Evolutionary conservation across 2,329 filamentous ascomycete species (phyloP), one percentile per base, ranked within the genome.

Genomic region (Sporothrix schenckii): DNA sequence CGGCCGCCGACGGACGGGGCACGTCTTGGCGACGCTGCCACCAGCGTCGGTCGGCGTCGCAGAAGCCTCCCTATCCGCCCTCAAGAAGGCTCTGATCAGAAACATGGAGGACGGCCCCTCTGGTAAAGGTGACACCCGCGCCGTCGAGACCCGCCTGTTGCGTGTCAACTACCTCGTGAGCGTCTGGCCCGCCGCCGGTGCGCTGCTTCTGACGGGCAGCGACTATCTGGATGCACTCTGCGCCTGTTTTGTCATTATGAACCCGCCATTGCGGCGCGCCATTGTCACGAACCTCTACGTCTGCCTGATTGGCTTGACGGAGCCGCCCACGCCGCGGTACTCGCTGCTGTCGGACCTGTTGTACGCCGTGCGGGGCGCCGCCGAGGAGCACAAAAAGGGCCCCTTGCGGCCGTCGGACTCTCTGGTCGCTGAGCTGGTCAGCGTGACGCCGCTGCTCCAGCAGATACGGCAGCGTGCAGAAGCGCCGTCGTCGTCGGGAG

Each of bases 171-270:
- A 88, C 66, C 80, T 94, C 4, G 80, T 93, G 5, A 84, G 88
- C 74, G 83, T 82, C 7, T 92, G 89, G 5, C 82, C 87, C 0
- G 81, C 84, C 24, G 81, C 83, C 0, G 86, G 86, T 24, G 80
- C 82, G 1, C 83, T 92, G 74, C 89, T 97, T 75, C 86, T 97
- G 75, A 91, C 91, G 0, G 94, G 94, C 0, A 93, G 91, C 66
- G 94, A 97, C 79, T 94, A 95, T 75, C 80, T 97, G 24, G 94
- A 97, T 77, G 88, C 91, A 0, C 83, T 97, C 14, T 83, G 88
- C 50, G 81, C 82, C 66, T 89, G 89, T 72, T 94, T 90, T 79
- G 84, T 82, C 65, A 85, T 89, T 70, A 88, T 87, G 67, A 87
- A 89, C 70, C 85, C 86, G 21, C 84, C 85, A 0, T 75, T 93